Evolutionary conservation across 2,329 filamentous ascomycete genomes (phyloP), one percentile per base, ranked within the genome.

Genomic region (Venturia aucupariae): DNA sequence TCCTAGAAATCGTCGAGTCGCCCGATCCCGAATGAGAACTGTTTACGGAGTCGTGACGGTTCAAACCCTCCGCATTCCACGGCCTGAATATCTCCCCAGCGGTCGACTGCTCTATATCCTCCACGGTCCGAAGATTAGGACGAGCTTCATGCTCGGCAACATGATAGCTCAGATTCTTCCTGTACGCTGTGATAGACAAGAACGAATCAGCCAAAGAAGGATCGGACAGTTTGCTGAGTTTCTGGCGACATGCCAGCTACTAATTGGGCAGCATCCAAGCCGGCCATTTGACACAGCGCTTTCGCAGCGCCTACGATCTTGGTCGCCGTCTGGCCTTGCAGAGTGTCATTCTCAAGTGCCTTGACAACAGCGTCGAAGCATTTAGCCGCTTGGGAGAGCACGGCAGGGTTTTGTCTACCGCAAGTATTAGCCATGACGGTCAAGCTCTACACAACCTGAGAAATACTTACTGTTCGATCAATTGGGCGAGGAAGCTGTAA

Each of bases 381-480:
- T 75, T 92, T 91, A 68, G 85, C 85, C 7, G 90, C 87, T 73
- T 94, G 89, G 67, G 82, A 80, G 71, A 91, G 81, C 59, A 97
- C 90, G 17, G 85, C 86, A 0, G 90, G 90, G 72, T 97, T 90
- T 86, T 90, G 90, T 75, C 94, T 97, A 67, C 19, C 24, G 39
- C n/a, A 42, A 13, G 11, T 6, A 71, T 78, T 67, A 76, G 73
- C 66, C 64, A 62, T 44, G 51, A 6, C 61, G 61, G 39, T 57
- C 38, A 35, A 27, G 8, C n/a, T 35, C 13, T 19, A 68, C 66
- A 64, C 67, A 67, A 70, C 17, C 41, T 24, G 67, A 57, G 61
- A 48, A 60, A 60, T 42, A 87, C 92, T 84, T 86, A 97, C 94
- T 95, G 89, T 69, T 95, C 89, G 74, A 97, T 97, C 67, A 99